Percentiles rank a stretch among this genome's conserved stretches.
These are phyloP conservation scores for Dactylellina sp. DNA, from an alignment of 2,329 filamentous ascomycete genomes.

Conservation along the genomic window DNA sequence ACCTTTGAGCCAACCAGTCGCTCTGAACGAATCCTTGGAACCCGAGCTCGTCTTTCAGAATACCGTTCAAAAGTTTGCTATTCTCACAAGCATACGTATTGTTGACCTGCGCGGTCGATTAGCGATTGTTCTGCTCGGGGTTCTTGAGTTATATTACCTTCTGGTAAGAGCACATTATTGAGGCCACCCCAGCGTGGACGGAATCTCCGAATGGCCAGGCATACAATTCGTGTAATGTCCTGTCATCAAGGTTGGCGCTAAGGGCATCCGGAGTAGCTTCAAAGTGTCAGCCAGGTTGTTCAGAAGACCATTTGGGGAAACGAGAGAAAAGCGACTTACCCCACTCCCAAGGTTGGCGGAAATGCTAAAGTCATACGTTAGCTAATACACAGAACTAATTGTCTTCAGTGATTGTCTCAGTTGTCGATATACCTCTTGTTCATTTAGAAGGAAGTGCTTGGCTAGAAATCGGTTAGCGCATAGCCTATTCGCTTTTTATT, in stretches of 20 bases:
- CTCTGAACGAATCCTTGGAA: slow-evolving; percentile 88
- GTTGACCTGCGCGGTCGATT: no score
- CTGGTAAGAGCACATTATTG: slow-evolving; percentile 87
- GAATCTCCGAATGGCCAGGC: slow-evolving; percentile 87
- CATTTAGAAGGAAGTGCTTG: slow-evolving; percentile 38
- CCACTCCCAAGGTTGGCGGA: slow-evolving; percentile 44
- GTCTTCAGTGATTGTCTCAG: background rate
- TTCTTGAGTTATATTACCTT: slow-evolving; percentile 62
- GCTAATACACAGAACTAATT: background rate
- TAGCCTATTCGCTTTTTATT: background rate
- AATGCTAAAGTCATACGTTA: slow-evolving; percentile 10
- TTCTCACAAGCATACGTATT: slow-evolving; percentile 79
- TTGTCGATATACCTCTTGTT: slow-evolving; percentile 31
- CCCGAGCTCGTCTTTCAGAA: slow-evolving; percentile 85
- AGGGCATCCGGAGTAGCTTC: slow-evolving; percentile 25
- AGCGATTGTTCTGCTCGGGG: no score
- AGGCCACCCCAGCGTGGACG: slow-evolving; percentile 80
- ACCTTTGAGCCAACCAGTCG: slow-evolving; percentile 87
- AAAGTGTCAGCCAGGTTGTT: background rate
- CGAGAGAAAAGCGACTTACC: slow-evolving; percentile 3
- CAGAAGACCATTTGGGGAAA: background rate
- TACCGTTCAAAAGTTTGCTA: slow-evolving; percentile 81
- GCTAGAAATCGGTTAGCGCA: slow-evolving; percentile 8
- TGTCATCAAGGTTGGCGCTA: slow-evolving; percentile 76
- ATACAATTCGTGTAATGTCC: slow-evolving; percentile 81